Percentiles rank a stretch among this genome's conserved stretches.
These are phyloP conservation scores for Ganoderma lingzhi DNA, from an alignment of 1,284 basidiomycete genomes.

Conservation along the genomic window DNA sequence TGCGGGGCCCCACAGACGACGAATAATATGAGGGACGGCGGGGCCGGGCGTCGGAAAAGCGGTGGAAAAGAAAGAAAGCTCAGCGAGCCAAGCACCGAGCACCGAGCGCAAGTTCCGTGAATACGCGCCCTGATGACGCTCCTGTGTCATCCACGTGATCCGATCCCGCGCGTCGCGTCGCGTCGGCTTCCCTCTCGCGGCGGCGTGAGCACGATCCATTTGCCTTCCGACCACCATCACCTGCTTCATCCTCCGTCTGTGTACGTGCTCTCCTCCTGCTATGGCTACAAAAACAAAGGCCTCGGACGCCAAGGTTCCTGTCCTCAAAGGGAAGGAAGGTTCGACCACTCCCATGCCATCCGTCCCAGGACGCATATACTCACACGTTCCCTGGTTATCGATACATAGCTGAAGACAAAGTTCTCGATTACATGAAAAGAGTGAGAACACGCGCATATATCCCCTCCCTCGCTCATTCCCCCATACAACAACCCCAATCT, in stretches of 20 bases:
- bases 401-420: slow-evolving; percentile 63
- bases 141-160: background rate
- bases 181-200: background rate
- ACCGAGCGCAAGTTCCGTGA: background rate
- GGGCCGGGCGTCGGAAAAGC: slow-evolving; percentile 5
- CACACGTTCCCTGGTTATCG: slow-evolving; percentile 43
- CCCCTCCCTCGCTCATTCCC: background rate
- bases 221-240: background rate
- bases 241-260: background rate
- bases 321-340: slow-evolving; percentile 80
- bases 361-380: background rate
- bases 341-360: slow-evolving; percentile 5
- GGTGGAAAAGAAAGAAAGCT: background rate
- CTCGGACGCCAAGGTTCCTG: slow-evolving; percentile 60
- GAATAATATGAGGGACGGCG: background rate
- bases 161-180: background rate
- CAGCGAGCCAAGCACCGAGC: background rate
- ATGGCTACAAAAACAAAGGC: slow-evolving; percentile 46
- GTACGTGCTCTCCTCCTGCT: background rate
- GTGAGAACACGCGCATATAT: slow-evolving; percentile 45
- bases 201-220: background rate
- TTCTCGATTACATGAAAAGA: slow-evolving; percentile 77
- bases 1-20: slow-evolving; percentile 9
- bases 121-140: slow-evolving; percentile 1
- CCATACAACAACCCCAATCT: slow-evolving; percentile 14